Conservation (phyloP, 1,284 basidiomycete species). For the Microbotryum lychnidis-dioicae region DNA sequence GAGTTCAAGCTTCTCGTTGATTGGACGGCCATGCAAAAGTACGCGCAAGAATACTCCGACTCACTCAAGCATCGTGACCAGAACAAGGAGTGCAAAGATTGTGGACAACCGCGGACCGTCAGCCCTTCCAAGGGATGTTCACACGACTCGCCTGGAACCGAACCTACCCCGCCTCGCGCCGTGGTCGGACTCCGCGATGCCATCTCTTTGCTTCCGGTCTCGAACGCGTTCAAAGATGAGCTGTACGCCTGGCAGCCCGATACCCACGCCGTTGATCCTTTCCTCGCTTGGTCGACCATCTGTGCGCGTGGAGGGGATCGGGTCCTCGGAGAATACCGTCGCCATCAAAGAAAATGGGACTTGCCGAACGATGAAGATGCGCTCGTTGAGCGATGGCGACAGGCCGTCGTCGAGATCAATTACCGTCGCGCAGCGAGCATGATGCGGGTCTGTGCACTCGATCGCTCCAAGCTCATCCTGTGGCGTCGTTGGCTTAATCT, state of each 20-base stretch:
- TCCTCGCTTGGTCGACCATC: slow-evolving; percentile 15
- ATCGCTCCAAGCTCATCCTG: slow-evolving; percentile 12
- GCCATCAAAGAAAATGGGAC: neutral
- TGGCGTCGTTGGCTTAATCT: slow-evolving; percentile 12
- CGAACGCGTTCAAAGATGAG: neutral
- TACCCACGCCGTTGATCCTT: slow-evolving; percentile 14
- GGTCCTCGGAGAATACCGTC: neutral
- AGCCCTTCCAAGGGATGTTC: no score
- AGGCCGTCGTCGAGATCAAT: slow-evolving; percentile 18
- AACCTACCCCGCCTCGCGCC: neutral
- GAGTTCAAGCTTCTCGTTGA: no score
- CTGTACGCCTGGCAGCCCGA: neutral
- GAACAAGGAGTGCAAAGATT: no score
- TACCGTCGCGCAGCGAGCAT: neutral
- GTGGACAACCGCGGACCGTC: no score
- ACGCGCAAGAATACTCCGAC: no score
- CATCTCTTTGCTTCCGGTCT: neutral
- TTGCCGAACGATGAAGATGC: neutral
- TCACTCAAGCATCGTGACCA: no score
- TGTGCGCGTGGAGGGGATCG: neutral
- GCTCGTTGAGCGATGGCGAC: slow-evolving; percentile 8
- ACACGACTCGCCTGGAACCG: no score
- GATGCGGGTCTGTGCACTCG: slow-evolving; percentile 6
- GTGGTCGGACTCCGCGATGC: neutral
- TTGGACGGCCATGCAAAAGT: no score